phyloP scores from a whole-genome alignment of 73 alveolate species.

The Paramecium bursaria region DNA sequence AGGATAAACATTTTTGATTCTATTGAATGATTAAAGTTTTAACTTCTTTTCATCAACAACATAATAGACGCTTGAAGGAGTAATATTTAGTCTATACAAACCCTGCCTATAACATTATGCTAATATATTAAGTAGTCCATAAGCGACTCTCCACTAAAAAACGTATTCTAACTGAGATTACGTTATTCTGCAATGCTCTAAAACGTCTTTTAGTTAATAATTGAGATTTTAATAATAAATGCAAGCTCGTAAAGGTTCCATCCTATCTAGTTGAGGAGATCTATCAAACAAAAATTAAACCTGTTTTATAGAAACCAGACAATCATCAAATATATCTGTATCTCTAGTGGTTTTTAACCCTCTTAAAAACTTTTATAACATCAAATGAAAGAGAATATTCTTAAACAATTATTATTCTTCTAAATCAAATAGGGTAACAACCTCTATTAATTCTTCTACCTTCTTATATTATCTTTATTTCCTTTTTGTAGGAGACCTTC shows the following conservation, averaged over 20 bases:
- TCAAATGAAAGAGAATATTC: slow-evolving; percentile 7
- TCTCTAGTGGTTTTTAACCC: too few species aligned
- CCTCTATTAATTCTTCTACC: slow-evolving; percentile 28
- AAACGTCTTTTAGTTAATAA: slow-evolving; percentile 12
- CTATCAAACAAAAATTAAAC: slow-evolving; percentile 11
- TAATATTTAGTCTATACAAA: slow-evolving; percentile 40
- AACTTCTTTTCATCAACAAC: neutral
- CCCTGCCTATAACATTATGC: slow-evolving; percentile 1
- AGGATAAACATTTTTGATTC: slow-evolving; percentile 22
- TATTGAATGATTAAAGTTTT: slow-evolving; percentile 17
- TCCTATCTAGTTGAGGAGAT: slow-evolving; percentile 34
- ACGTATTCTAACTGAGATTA: neutral
- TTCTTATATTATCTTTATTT: neutral
- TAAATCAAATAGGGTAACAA: slow-evolving; percentile 5
- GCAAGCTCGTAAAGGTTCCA: neutral
- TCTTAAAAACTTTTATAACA: too few species aligned
- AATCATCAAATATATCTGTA: neutral
- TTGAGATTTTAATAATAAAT: slow-evolving; percentile 10
- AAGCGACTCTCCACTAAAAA: neutral
- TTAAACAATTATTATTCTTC: slow-evolving; percentile 8
- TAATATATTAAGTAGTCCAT: slow-evolving; percentile 7
- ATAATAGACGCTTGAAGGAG: slow-evolving; percentile 3
- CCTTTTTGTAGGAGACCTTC: neutral
- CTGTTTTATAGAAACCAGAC: slow-evolving; percentile 18
- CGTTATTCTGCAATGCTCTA: neutral